Conservation (phyloP, 2,329 filamentous ascomycete genomes). For the Aureobasidium zeae region DNA sequence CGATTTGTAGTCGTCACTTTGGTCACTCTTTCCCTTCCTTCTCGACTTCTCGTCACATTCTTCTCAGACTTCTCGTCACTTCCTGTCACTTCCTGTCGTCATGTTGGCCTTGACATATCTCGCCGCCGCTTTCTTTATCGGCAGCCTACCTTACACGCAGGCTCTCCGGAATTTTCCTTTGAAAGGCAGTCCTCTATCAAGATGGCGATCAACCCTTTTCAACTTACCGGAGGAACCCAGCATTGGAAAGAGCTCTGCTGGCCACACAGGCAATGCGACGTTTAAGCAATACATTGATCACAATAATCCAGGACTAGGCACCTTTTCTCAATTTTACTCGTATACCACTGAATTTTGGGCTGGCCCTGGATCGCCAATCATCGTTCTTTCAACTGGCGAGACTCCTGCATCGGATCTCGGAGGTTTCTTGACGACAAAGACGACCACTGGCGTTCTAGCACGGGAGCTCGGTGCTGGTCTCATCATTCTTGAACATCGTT, state of each 20-base stretch:
- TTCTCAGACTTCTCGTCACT: no score
- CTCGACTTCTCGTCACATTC: no score
- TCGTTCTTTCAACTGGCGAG: slow-evolving; percentile 40
- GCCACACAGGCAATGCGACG: slow-evolving; percentile 22
- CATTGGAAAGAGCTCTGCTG: background rate
- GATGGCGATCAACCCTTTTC: slow-evolving; percentile 1
- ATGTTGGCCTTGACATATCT: no score
- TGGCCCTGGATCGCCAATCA: slow-evolving; percentile 43
- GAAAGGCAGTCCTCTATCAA: background rate
- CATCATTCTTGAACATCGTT: slow-evolving; percentile 50
- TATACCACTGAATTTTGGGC: slow-evolving; percentile 45
- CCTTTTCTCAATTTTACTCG: slow-evolving; percentile 47
- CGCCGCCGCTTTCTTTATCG: no score
- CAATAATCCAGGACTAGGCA: slow-evolving; percentile 45
- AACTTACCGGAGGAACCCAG: background rate
- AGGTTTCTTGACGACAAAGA: slow-evolving; percentile 42
- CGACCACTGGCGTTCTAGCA: slow-evolving; percentile 43
- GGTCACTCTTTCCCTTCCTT: no score
- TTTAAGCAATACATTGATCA: slow-evolving; percentile 54
- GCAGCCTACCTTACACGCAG: background rate
- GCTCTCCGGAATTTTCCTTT: background rate
- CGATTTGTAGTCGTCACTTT: no score
- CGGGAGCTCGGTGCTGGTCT: slow-evolving; percentile 46
- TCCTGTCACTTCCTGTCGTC: no score
- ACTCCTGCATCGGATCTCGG: slow-evolving; percentile 31